Evolutionary conservation across 352 stramenopile species (phyloP).

Genomic region (Globisporangium spinosum): DNA sequence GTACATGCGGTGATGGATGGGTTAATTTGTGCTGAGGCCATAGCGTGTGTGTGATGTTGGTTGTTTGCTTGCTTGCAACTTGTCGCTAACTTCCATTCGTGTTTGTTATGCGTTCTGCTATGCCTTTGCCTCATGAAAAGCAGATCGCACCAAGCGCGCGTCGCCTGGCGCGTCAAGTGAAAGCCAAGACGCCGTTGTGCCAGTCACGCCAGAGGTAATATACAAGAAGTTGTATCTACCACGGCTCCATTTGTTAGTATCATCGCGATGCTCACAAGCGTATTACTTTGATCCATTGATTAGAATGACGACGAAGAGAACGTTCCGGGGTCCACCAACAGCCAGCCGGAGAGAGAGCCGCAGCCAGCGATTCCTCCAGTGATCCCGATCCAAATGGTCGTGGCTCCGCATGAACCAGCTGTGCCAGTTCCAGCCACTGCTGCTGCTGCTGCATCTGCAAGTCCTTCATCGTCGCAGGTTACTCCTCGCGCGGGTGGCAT

Average conservation of each 20-base stretch:
- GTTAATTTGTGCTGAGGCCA: neutral
- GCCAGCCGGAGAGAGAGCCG: slow-evolving; percentile 5
- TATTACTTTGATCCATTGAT: neutral
- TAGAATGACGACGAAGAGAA: slow-evolving; percentile 16
- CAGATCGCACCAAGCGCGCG: slow-evolving; percentile 17
- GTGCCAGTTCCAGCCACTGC: neutral
- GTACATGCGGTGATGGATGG: neutral
- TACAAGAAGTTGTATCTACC: neutral
- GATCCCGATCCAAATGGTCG: slow-evolving; percentile 1
- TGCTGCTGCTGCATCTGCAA: neutral
- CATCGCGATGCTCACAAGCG: neutral
- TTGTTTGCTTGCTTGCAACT: neutral
- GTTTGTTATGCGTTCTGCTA: neutral
- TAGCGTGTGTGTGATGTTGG: neutral
- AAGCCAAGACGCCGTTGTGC: slow-evolving; percentile 3
- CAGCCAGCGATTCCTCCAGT: slow-evolving; percentile 4
- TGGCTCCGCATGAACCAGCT: neutral
- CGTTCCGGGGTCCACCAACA: neutral
- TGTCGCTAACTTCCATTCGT: no score
- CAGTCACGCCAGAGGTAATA: slow-evolving; percentile 15
- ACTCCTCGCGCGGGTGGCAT: slow-evolving; percentile 7
- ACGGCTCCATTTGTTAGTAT: neutral
- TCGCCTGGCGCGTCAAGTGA: neutral
- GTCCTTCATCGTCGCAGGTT: neutral
- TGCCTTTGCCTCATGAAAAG: slow-evolving; percentile 3